A percentile compares a stretch with the other conserved stretches of the same genome.
Evolutionary conservation across 441 rosid genomes (phyloP).

Genomic region (Kokia cookei): DNA sequence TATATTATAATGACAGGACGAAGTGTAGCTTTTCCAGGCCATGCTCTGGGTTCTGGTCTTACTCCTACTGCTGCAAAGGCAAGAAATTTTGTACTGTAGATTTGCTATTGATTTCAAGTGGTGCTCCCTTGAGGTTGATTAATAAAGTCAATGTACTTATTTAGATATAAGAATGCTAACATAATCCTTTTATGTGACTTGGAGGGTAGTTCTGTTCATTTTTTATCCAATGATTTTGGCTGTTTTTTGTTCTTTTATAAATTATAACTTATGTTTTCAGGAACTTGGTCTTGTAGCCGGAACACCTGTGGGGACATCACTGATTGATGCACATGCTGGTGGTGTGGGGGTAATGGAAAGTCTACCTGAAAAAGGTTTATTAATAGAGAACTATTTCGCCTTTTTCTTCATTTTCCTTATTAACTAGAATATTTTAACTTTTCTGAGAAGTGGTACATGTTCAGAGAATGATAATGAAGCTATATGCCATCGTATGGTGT

Average conservation of each 20-base stretch:
- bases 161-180: constrained; percentile 19
- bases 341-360: constrained; percentile 97
- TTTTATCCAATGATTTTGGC: background rate
- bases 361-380: constrained; percentile 54
- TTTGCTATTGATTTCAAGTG: constrained; percentile 33
- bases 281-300: constrained; percentile 77
- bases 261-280: constrained; percentile 31
- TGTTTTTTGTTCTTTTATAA: constrained; percentile 7
- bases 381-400: constrained; percentile 5
- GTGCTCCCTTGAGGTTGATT: constrained; percentile 31
- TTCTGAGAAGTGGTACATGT: background rate
- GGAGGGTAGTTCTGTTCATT: constrained; percentile 13
- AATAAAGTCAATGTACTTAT: constrained; percentile 18
- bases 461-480: constrained; percentile 60
- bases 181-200: constrained; percentile 14
- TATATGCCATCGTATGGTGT: constrained; percentile 73
- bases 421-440: background rate
- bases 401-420: background rate
- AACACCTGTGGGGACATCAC: constrained; percentile 82
- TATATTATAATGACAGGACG: constrained; percentile 38
- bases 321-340: constrained; percentile 99
- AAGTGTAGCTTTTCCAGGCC: constrained; percentile 97
- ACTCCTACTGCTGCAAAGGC: constrained; percentile 88
- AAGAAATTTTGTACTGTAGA: constrained; percentile 45
- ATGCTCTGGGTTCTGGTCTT: constrained; percentile 88